phyloP scores from a whole-genome alignment of 2,329 filamentous ascomycete species.

The Penicillium sp. region DNA sequence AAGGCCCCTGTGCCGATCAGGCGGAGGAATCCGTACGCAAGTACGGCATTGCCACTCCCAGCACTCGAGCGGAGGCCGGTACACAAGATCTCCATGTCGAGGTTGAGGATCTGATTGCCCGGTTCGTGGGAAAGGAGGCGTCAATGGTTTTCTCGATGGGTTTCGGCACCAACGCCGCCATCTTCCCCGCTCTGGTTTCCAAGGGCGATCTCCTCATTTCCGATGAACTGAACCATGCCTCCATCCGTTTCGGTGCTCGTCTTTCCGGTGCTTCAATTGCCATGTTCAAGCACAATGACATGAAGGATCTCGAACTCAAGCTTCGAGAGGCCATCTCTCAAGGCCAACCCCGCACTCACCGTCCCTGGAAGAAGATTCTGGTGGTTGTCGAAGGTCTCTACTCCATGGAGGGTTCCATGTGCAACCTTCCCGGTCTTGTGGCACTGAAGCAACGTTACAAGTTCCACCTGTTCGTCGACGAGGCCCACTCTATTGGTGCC shows the following conservation, averaged over 20 bases:
- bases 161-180: conserved; percentile 90
- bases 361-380: conserved; percentile 98
- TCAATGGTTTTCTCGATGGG: conserved; percentile 99
- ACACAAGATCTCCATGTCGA: conserved; percentile 85
- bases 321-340: conserved; percentile 92
- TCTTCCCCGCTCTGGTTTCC: conserved; percentile 86
- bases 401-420: conserved; percentile 99
- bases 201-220: conserved; percentile 95
- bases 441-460: conserved; percentile 93
- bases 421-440: conserved; percentile 87
- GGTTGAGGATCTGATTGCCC: conserved; percentile 83
- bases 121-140: conserved; percentile 89
- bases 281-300: conserved; percentile 98
- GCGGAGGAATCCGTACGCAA: conserved; percentile 82
- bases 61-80: conserved; percentile 77
- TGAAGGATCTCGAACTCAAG: conserved; percentile 78
- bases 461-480: conserved; percentile 92
- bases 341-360: conserved; percentile 95
- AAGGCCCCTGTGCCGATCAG: conserved; percentile 91
- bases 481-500: conserved; percentile 93
- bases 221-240: conserved; percentile 96
- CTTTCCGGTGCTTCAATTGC: conserved; percentile 91
- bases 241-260: conserved; percentile 91
- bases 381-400: conserved; percentile 96
- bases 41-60: conserved; percentile 79